Evolutionary conservation across 345 rosid species (phyloP), one percentile per base, ranked within the genome.

Genomic region (Salix caprea): DNA sequence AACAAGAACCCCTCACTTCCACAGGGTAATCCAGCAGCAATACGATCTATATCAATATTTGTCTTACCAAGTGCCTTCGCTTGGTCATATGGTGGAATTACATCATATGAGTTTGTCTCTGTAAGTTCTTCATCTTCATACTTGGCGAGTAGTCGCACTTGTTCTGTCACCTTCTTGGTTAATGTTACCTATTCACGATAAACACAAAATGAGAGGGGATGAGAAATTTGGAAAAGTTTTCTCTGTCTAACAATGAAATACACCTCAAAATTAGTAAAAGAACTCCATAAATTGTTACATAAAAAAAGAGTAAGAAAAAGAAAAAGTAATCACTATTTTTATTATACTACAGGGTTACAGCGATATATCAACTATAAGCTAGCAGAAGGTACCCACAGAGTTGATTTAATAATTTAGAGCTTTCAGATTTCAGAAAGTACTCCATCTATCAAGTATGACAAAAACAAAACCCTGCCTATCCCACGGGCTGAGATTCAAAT

Each of bases 1-100:
- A 96, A 88, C 80, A 96, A 92, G 81, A 94, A 94, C 75, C 99
- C 99, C 84, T 96, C 99, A 79, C 92, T 92, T 54, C 99, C 99
- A 85, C 99, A 96, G 44, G 99, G 99, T 77, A 96, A 84, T 75
- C 99, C 99, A 79, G 97, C 98, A 87, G 98, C 97, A 80, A 96
- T 96, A 64, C 97, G 98, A 83, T 91, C 97, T 73, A 90, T 89
- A 72, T 96, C 99, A 71, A 96, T 96, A 80, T 92, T 92, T 76
- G 92, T 90, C 88, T 94, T 96, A 73, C 99, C 99, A 84, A 96
- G 97, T 72, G 99, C 99, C 76, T 88, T 94, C 50, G 99, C 99
- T 91, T 96, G 97, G 82, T 96, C 99, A 86, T 96, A 96, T 42
- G 97, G 97, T 65, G 83, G 97, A 81, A 88, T 87, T 56, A 90